Percentiles rank a stretch among this genome's conserved stretches.
Conservation (phyloP, 495 filamentous ascomycete species). For the Tetracladium setigerum region DNA sequence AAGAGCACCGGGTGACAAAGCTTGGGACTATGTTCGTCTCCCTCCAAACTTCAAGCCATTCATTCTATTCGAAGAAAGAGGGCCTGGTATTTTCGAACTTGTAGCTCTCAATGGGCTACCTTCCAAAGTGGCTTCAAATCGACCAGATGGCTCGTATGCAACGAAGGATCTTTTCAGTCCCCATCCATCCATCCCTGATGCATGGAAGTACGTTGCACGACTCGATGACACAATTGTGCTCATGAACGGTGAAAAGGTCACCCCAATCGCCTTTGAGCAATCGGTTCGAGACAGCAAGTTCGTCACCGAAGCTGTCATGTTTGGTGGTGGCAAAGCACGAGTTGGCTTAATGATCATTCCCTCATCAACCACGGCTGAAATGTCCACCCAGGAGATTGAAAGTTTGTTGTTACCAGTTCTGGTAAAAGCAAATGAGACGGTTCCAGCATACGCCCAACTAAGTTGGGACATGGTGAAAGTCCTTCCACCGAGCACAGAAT, state of each 20-base stretch:
- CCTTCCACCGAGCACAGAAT: constrained; percentile 25
- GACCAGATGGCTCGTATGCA: constrained; percentile 34
- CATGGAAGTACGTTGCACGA: constrained; percentile 50
- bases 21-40: constrained; percentile 34
- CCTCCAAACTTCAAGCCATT: constrained; percentile 17
- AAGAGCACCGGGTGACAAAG: constrained; percentile 30
- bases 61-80: constrained; percentile 20
- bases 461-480: constrained; percentile 5
- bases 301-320: constrained; percentile 41
- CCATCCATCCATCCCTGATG: constrained; percentile 42
- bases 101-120: constrained; percentile 44
- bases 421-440: constrained; percentile 31
- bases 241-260: constrained; percentile 54
- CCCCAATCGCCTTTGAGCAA: constrained; percentile 49
- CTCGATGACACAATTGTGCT: constrained; percentile 51
- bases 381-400: constrained; percentile 16
- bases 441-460: constrained; percentile 38
- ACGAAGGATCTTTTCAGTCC: constrained; percentile 49
- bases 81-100: constrained; percentile 26
- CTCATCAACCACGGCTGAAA: constrained; percentile 10
- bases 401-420: constrained; percentile 32
- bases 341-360: constrained; percentile 22
- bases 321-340: constrained; percentile 26
- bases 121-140: constrained; percentile 43
- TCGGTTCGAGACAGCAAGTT: constrained; percentile 40